phyloP scores from a whole-genome alignment of 257 asterid genomes.

The Orobanche coerulescens region DNA sequence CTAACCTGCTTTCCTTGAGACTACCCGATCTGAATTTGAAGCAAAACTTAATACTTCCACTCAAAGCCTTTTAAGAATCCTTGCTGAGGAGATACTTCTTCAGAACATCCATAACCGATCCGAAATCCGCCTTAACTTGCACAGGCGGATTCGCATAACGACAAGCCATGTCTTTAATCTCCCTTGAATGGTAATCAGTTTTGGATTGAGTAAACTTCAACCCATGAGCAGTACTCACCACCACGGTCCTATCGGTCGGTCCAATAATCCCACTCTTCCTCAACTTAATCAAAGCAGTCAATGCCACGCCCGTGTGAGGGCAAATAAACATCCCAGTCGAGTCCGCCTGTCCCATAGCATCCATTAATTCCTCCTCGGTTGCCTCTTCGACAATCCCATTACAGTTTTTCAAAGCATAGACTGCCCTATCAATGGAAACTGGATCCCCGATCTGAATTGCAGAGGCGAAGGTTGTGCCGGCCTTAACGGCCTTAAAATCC shows the following conservation, averaged over 20 bases:
- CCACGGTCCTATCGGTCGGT: constrained; percentile 70
- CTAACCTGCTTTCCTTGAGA: constrained; percentile 14
- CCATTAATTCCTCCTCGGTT: constrained; percentile 85
- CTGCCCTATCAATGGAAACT: constrained; percentile 81
- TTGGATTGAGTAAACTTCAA: constrained; percentile 79
- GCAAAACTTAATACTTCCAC: constrained; percentile 27
- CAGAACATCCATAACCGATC: constrained; percentile 87
- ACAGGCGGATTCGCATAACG: constrained; percentile 71
- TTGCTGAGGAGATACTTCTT: constrained; percentile 58
- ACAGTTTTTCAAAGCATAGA: constrained; percentile 48
- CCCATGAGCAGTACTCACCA: constrained; percentile 89
- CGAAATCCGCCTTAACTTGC: constrained; percentile 77
- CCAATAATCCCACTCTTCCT: constrained; percentile 61
- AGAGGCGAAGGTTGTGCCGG: constrained; percentile 72
- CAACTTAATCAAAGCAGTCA: constrained; percentile 64
- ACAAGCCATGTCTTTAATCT: constrained; percentile 68
- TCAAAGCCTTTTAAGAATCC: constrained; percentile 37
- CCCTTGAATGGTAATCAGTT: constrained; percentile 66
- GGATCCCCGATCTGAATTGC: constrained; percentile 94
- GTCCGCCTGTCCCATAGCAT: constrained; percentile 86
- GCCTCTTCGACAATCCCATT: constrained; percentile 90
- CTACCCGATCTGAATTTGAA: no score
- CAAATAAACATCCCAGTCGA: constrained; percentile 92
- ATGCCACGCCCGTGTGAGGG: constrained; percentile 89
- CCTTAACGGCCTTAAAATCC: constrained; percentile 71